Percentiles rank a stretch among this genome's conserved stretches.
These are phyloP conservation scores for Bertia moriformis DNA, from an alignment of 2,329 filamentous ascomycete species.

Conservation along the genomic window DNA sequence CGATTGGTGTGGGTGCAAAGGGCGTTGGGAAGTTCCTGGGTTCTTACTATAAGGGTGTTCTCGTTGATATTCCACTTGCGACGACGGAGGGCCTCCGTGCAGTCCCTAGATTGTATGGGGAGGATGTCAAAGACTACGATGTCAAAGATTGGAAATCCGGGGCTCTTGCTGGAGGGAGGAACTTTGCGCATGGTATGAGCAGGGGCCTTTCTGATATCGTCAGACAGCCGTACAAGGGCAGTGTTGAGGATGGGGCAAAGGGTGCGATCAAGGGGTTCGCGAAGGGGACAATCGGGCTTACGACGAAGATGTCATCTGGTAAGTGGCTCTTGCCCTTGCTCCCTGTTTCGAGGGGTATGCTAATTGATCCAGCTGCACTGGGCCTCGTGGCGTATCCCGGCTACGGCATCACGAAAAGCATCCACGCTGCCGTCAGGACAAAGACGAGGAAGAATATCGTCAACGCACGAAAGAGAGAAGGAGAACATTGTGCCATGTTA, in stretches of 20 bases:
- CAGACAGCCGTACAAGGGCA: constrained; percentile 23
- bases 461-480: neutral
- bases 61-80: constrained; percentile 30
- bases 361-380: constrained; percentile 4
- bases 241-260: constrained; percentile 20
- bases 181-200: constrained; percentile 24
- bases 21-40: constrained; percentile 21
- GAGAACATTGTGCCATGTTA: too few species aligned
- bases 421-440: neutral
- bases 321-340: constrained; percentile 1
- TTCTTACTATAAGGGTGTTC: constrained; percentile 14
- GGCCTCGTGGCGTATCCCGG: constrained; percentile 8
- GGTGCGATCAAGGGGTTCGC: constrained; percentile 25
- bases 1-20: constrained; percentile 3
- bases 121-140: constrained; percentile 25
- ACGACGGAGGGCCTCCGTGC: constrained; percentile 36
- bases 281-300: constrained; percentile 18
- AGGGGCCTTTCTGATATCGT: constrained; percentile 27
- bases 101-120: constrained; percentile 34
- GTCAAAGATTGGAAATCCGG: constrained; percentile 31
- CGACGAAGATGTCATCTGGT: constrained; percentile 8
- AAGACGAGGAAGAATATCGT: neutral
- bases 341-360: neutral
- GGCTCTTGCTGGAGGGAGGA: constrained; percentile 22
- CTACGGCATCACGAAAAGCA: constrained; percentile 4